Evolutionary conservation across 352 stramenopile species (phyloP), one percentile per base, ranked within the genome.

Genomic region (Halophytophthora batemanensis): DNA sequence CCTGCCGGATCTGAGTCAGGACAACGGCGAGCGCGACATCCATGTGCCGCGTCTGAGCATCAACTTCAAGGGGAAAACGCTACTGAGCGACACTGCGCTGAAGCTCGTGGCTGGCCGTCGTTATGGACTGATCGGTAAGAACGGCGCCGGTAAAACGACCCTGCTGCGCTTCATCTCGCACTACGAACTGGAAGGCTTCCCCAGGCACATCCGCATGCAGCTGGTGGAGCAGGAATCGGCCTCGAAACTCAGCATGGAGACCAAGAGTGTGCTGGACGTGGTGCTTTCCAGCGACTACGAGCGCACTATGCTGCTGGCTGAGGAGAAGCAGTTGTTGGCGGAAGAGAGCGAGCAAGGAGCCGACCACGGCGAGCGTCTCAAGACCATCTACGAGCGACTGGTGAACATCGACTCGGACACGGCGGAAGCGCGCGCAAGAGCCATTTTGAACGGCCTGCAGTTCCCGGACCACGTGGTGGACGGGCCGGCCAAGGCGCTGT

Each of bases 151-250:
- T 14, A 98, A 98, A 64, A 98, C 96, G 37, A 99, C 96, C 19
- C 67, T 99, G 25, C 66, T 99, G 22, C 88, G 96, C 43, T 93
- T 89, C 54, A 98, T 99, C 61, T 96, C 95, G 28, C 86, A 93
- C 59, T 97, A 98, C 69, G 84, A 98, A 65, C 90, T 99, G 41
- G 93, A 98, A 45, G 95, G 95, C 2, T 98, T 99, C 73, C 96
- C 96, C 8, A 74, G 82, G 19, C 95, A 98, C 78, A 82, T 98
- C 33, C 80, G 95, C 46, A 96, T 98, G 22, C 87, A 98, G 58
- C 82, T 98, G 66, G 96, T 99, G 14, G 85, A 96, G 61, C 95
- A 98, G 69, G 96, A 99, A 61, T 91, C 77, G 23, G 78, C 79
- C 18, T 93, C 75, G n/a, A 93, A 92, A 57, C 68, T 93, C 25